phyloP scores from a whole-genome alignment of 768 basidiomycete species.

The Boletus huronensis region DNA sequence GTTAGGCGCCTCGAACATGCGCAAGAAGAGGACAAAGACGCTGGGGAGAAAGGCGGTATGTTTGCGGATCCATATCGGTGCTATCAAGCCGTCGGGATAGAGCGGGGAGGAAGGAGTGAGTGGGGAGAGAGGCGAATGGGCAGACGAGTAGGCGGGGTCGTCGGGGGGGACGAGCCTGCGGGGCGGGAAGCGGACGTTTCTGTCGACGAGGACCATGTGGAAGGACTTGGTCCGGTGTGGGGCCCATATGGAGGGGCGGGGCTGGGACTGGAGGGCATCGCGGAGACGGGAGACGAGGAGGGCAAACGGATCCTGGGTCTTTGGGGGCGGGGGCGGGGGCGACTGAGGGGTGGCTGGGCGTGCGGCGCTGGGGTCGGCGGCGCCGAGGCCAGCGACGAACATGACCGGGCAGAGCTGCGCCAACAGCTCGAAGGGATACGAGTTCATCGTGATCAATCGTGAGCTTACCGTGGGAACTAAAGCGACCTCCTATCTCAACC shows the following conservation, averaged over 20 bases:
- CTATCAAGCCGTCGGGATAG: slow-evolving; percentile 92
- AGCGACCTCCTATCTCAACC: not conserved
- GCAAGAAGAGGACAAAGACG: slow-evolving; percentile 89
- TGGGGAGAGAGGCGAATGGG: slow-evolving; percentile 93
- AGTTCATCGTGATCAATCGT: slow-evolving; percentile 60
- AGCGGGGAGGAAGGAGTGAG: slow-evolving; percentile 84
- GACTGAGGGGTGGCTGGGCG: not conserved
- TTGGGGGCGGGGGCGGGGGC: slow-evolving; percentile 17
- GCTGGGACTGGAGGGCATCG: slow-evolving; percentile 61
- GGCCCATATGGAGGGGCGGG: slow-evolving; percentile 67
- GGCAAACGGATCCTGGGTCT: slow-evolving; percentile 57
- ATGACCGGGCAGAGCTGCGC: slow-evolving; percentile 89
- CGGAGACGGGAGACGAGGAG: slow-evolving; percentile 60
- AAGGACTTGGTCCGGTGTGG: slow-evolving; percentile 72
- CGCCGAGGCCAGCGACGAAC: slow-evolving; percentile 81
- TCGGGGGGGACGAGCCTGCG: slow-evolving; percentile 66
- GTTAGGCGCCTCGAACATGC: slow-evolving; percentile 67
- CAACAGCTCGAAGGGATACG: slow-evolving; percentile 86
- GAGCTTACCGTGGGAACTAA: not conserved
- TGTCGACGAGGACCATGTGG: slow-evolving; percentile 82
- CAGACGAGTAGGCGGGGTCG: slow-evolving; percentile 50
- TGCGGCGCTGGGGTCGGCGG: not conserved
- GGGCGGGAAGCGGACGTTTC: slow-evolving; percentile 80
- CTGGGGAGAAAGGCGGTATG: slow-evolving; percentile 89
- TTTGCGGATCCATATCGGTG: slow-evolving; percentile 97